Percentiles rank a stretch among this genome's conserved stretches.
These are phyloP conservation scores for Avena insularis DNA, from an alignment of 176 grass and related monocot species.

Conservation along the genomic window DNA sequence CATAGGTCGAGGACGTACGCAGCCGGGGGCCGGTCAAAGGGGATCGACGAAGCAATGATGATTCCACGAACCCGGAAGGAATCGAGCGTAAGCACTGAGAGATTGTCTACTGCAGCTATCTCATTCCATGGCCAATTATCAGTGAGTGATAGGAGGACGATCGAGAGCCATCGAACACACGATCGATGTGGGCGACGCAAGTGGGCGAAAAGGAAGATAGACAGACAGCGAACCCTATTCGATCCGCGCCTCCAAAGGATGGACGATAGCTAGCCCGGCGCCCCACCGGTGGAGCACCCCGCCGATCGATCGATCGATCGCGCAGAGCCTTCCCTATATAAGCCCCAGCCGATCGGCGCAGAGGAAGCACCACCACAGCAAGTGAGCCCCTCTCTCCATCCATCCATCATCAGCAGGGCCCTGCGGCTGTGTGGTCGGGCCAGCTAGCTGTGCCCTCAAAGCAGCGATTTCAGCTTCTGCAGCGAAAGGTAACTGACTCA, in stretches of 20 bases:
- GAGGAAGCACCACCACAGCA: constrained; percentile 8
- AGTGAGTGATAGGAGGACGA: background rate
- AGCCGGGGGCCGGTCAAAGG: constrained; percentile 14
- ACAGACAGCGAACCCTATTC: constrained; percentile 25
- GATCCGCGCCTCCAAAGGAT: background rate
- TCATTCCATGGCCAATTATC: background rate
- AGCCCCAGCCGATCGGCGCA: background rate
- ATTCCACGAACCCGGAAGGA: background rate
- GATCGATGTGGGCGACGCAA: background rate
- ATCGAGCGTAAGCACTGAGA: background rate
- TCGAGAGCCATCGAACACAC: background rate
- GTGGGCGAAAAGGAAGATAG: background rate
- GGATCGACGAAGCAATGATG: background rate
- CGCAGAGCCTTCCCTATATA: constrained; percentile 18
- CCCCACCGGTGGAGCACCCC: background rate
- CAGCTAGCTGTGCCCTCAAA: too few relatives aligned
- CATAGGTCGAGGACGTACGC: background rate
- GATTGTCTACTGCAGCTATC: background rate
- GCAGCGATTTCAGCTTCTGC: background rate
- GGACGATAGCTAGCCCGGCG: constrained; percentile 28
- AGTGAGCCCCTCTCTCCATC: background rate
- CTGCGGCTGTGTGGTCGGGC: background rate
- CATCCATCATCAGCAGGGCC: background rate
- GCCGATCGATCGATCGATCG: too few relatives aligned
- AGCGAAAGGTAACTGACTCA: background rate